These are phyloP conservation scores for Pichia occidentalis DNA, from an alignment of 805 yeast genomes.

Conservation along the genomic window DNA sequence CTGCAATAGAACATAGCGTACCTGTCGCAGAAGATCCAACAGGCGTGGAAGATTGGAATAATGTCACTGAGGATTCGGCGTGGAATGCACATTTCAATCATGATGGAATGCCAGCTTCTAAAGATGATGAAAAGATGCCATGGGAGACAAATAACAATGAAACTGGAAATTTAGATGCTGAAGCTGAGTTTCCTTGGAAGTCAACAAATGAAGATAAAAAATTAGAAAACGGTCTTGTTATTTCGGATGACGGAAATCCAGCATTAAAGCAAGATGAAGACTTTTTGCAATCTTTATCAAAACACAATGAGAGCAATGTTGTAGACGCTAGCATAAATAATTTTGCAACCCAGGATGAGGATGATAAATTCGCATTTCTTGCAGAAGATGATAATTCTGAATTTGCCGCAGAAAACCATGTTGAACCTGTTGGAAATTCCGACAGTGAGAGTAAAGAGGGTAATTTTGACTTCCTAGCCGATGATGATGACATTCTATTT, in stretches of 20 bases:
- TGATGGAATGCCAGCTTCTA: neutral
- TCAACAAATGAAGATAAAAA: neutral
- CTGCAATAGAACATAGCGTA: neutral
- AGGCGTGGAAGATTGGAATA: constrained; percentile 1
- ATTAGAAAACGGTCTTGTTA: neutral
- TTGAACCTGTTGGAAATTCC: no score
- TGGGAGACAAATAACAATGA: constrained; percentile 4
- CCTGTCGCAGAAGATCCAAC: neutral
- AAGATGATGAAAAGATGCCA: constrained; percentile 7
- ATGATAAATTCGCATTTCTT: constrained; percentile 28
- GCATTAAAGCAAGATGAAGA: constrained; percentile 9
- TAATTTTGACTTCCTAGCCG: constrained; percentile 37
- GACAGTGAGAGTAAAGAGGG: constrained; percentile 27
- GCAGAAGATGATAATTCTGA: constrained; percentile 40
- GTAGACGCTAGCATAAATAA: neutral
- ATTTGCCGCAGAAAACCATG: no score
- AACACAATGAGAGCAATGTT: constrained; percentile 2
- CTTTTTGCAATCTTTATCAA: constrained; percentile 8
- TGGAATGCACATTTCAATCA: no score
- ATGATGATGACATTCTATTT: constrained; percentile 37
- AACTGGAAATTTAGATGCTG: neutral
- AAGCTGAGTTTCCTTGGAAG: constrained; percentile 4
- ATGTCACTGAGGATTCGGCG: no score
- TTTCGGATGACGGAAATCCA: neutral
- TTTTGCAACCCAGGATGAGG: neutral